A percentile compares a stretch with the other conserved stretches of the same genome.
phyloP scores from a whole-genome alignment of 208 protist genomes.

The Acanthamoeba healyi region DNA sequence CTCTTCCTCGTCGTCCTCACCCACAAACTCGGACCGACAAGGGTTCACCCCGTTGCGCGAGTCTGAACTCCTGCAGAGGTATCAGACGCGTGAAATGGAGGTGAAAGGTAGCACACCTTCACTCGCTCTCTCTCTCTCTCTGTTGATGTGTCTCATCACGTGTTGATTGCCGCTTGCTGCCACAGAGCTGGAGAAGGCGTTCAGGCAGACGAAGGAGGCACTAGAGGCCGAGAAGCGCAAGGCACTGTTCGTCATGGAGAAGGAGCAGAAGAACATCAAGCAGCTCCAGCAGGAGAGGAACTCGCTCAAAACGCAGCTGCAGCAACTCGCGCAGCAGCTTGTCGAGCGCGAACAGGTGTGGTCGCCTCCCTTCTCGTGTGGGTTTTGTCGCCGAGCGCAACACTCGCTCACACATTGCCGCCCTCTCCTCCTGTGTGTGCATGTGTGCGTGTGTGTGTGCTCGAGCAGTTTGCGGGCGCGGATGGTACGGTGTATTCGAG shows the following conservation, averaged over 20 bases:
- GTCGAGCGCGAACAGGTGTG: background rate
- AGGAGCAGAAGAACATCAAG: constrained; percentile 55
- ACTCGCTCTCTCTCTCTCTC: background rate
- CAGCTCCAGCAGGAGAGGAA: constrained; percentile 18
- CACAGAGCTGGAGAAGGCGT: constrained; percentile 43
- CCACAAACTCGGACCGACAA: background rate
- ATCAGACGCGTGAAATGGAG: constrained; percentile 40
- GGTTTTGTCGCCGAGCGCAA: no score
- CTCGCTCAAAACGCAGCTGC: background rate
- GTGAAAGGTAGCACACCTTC: background rate
- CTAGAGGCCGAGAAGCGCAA: constrained; percentile 52
- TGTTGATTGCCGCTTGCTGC: background rate
- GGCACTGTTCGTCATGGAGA: constrained; percentile 17
- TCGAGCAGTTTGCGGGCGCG: no score
- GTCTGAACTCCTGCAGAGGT: background rate
- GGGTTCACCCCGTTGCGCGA: background rate
- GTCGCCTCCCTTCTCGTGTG: background rate
- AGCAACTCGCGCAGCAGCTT: background rate
- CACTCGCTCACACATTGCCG: no score
- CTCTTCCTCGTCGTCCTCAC: background rate
- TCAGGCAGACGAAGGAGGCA: constrained; percentile 13
- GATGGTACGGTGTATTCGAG: no score
- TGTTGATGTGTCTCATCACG: background rate
- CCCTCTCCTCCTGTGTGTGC: no score
- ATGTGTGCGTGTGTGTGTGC: no score